phyloP scores from a whole-genome alignment of 2,329 filamentous ascomycete genomes.

The Colletotrichum costaricense region DNA sequence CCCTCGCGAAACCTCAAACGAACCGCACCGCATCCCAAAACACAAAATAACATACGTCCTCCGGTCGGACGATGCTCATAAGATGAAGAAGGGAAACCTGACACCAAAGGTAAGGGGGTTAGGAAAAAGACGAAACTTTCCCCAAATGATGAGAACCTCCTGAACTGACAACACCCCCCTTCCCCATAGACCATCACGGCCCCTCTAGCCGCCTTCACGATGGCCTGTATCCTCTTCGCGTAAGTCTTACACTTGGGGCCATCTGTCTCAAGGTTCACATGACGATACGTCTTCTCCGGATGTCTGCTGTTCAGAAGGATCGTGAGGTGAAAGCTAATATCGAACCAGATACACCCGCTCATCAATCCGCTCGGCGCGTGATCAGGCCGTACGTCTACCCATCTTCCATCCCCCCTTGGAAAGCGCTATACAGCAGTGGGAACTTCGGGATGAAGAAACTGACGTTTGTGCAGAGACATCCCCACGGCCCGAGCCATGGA shows the following conservation, averaged over 20 bases:
- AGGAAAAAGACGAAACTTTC: too few species aligned
- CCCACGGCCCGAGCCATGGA: slow-evolving; percentile 17
- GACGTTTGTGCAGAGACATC: slow-evolving; percentile 19
- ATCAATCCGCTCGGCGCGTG: slow-evolving; percentile 52
- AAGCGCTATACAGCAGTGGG: too few species aligned
- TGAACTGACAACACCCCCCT: background rate
- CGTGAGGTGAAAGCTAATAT: background rate
- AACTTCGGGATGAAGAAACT: background rate
- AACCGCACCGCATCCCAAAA: background rate
- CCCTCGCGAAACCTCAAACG: slow-evolving; percentile 7
- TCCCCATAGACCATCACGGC: slow-evolving; percentile 55
- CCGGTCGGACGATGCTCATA: background rate
- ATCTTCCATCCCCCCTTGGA: background rate
- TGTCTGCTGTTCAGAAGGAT: too few species aligned
- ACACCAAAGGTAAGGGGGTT: slow-evolving; percentile 29
- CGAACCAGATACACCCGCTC: slow-evolving; percentile 52
- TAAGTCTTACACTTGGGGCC: slow-evolving; percentile 39
- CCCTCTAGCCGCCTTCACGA: slow-evolving; percentile 64
- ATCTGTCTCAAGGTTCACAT: background rate
- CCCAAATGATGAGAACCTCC: background rate
- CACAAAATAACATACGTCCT: background rate
- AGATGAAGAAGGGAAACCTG: slow-evolving; percentile 36
- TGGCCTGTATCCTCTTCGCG: slow-evolving; percentile 63
- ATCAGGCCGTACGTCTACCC: slow-evolving; percentile 44
- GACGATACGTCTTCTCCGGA: too few species aligned